Evolutionary conservation across 1,139 yeast species (phyloP).

Genomic region (Trichomonascaceae sp.): DNA sequence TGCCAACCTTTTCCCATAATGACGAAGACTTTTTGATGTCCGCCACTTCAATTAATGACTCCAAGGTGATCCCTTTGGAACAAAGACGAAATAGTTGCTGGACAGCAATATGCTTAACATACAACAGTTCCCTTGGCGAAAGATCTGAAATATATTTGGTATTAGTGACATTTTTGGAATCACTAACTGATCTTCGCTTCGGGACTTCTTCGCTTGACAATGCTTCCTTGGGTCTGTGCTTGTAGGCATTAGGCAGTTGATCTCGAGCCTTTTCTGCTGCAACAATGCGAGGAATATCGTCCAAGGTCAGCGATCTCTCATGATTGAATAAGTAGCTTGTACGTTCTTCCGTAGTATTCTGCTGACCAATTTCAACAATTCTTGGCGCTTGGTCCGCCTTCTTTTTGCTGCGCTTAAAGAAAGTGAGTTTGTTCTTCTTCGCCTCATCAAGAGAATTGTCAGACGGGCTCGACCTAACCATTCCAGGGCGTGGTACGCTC

Average conservation of each 20-base stretch:
- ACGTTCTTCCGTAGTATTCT: slow-evolving; percentile 28
- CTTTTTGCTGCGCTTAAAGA: slow-evolving; percentile 10
- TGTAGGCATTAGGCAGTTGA: slow-evolving; percentile 78
- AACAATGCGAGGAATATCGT: slow-evolving; percentile 93
- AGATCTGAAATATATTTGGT: slow-evolving; percentile 66
- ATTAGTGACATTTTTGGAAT: slow-evolving; percentile 13
- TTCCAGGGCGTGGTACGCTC: slow-evolving; percentile 4
- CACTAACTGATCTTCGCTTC: slow-evolving; percentile 20
- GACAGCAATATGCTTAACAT: slow-evolving; percentile 62
- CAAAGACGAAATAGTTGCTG: slow-evolving; percentile 46
- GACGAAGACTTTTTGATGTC: slow-evolving; percentile 49
- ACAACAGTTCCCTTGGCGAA: slow-evolving; percentile 50
- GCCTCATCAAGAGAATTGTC: slow-evolving; percentile 4
- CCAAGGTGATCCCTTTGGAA: slow-evolving; percentile 39
- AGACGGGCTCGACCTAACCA: slow-evolving; percentile 1
- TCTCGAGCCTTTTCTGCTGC: slow-evolving; percentile 97
- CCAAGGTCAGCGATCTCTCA: slow-evolving; percentile 83
- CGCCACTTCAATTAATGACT: slow-evolving; percentile 49
- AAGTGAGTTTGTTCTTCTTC: neutral
- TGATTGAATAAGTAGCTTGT: slow-evolving; percentile 69
- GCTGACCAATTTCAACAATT: slow-evolving; percentile 38
- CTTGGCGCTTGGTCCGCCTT: slow-evolving; percentile 17
- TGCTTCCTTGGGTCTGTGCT: slow-evolving; percentile 45
- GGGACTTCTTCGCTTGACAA: slow-evolving; percentile 17
- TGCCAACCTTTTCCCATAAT: slow-evolving; percentile 69